Percentiles rank a stretch among this genome's conserved stretches.
Conservation (phyloP, 345 rosid species). For the Murraya koenigii region DNA sequence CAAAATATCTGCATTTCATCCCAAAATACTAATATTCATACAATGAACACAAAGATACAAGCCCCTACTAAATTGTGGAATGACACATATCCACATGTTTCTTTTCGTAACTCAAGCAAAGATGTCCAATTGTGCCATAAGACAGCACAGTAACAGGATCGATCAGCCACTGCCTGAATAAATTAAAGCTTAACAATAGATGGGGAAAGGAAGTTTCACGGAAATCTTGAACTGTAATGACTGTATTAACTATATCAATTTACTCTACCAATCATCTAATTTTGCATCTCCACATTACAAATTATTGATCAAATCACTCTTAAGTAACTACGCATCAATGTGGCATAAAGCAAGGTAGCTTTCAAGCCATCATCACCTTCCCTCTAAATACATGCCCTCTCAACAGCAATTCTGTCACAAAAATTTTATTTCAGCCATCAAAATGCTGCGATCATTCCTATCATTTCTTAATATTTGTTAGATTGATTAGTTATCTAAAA, state of each 20-base stretch:
- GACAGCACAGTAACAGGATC: neutral
- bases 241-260: neutral
- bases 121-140: constrained; percentile 13
- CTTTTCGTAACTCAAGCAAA: constrained; percentile 16
- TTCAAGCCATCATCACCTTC: constrained; percentile 4
- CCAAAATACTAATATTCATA: constrained; percentile 16
- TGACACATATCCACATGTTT: constrained; percentile 7
- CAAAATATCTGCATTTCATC: constrained; percentile 25
- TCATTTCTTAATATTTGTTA: neutral
- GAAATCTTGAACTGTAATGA: neutral
- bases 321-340: constrained; percentile 4
- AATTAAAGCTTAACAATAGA: neutral
- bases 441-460: neutral
- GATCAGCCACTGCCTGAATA: neutral
- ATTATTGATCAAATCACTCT: constrained; percentile 9
- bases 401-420: neutral
- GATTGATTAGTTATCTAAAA: neutral
- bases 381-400: constrained; percentile 4
- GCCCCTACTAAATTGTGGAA: constrained; percentile 9
- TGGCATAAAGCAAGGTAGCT: constrained; percentile 5
- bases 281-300: neutral
- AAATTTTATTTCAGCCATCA: neutral
- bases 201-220: neutral
- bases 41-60: constrained; percentile 19
- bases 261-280: neutral